A percentile compares a stretch with the other conserved stretches of the same genome.
These are phyloP conservation scores for Rheum nobile DNA, from an alignment of 148 eudicot genomes.

Conservation along the genomic window DNA sequence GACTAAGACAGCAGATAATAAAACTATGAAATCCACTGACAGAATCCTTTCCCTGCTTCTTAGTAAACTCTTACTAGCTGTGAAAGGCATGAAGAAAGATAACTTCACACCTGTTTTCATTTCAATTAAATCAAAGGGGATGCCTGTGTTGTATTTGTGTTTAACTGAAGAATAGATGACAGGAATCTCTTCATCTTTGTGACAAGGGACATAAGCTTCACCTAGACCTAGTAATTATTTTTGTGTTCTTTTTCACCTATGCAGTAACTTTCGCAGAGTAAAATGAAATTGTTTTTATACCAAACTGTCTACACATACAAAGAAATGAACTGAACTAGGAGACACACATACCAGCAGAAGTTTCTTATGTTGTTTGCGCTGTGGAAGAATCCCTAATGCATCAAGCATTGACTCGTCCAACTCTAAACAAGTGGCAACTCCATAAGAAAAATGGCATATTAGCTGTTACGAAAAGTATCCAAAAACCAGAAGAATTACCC, in stretches of 20 bases:
- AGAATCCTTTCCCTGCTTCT: not conserved
- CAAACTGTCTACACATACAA: not conserved
- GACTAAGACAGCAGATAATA: not conserved
- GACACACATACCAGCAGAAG: conserved; percentile 62
- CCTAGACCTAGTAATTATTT: not conserved
- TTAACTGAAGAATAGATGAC: not conserved
- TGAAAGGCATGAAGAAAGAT: not conserved
- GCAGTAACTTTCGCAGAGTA: not conserved
- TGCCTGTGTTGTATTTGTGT: not conserved
- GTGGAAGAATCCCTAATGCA: conserved; percentile 93
- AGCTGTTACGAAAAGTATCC: conserved; percentile 8
- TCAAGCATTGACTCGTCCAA: conserved; percentile 94
- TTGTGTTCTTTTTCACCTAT: not conserved
- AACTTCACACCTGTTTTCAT: not conserved
- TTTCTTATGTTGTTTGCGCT: conserved; percentile 87
- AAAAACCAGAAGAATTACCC: conserved; percentile 33
- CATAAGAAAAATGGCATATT: conserved; percentile 13
- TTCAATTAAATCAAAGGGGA: not conserved
- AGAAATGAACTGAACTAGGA: not conserved
- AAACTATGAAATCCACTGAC: not conserved
- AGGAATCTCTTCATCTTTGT: not conserved
- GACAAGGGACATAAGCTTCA: not conserved
- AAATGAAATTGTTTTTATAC: not conserved
- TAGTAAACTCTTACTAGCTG: not conserved
- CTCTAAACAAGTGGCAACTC: conserved; percentile 35